Conservation (phyloP, 1,139 yeast species). For the Diutina siamensis region DNA sequence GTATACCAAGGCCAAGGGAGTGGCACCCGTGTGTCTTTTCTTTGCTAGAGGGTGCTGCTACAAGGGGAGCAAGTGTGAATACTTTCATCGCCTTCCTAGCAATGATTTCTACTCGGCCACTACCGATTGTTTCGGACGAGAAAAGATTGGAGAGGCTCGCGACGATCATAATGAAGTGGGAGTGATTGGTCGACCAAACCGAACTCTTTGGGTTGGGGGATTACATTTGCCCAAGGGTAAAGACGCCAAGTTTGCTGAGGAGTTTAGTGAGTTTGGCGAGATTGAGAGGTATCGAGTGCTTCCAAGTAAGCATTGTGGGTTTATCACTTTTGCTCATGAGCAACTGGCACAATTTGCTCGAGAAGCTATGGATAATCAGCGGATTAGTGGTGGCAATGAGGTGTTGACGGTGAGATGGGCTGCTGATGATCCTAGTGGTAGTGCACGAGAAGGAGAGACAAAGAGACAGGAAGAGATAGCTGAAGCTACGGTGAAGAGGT, state of each 20-base stretch:
- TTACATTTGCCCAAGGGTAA: constrained; percentile 24
- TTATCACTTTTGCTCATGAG: constrained; percentile 60
- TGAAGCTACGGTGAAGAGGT: constrained; percentile 20
- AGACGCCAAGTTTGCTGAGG: constrained; percentile 25
- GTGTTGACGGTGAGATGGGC: constrained; percentile 79
- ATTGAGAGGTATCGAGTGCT: constrained; percentile 60
- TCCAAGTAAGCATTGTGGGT: constrained; percentile 59
- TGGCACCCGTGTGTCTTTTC: constrained; percentile 54
- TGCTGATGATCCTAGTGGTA: constrained; percentile 74
- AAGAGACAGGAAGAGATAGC: constrained; percentile 26
- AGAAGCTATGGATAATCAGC: constrained; percentile 84
- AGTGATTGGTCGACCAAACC: constrained; percentile 55
- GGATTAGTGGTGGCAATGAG: constrained; percentile 45
- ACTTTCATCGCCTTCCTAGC: constrained; percentile 65
- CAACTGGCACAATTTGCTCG: constrained; percentile 84
- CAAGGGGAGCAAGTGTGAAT: constrained; percentile 64
- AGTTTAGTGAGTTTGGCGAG: constrained; percentile 68
- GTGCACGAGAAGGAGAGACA: constrained; percentile 43
- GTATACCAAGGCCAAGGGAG: constrained; percentile 50
- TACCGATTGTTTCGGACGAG: constrained; percentile 89
- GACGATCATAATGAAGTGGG: constrained; percentile 97
- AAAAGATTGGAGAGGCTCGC: constrained; percentile 66
- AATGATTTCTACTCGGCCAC: constrained; percentile 42
- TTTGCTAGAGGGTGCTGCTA: constrained; percentile 87
- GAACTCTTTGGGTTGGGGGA: constrained; percentile 73